These are phyloP conservation scores for Thermoascus crustaceus DNA, from an alignment of 2,329 filamentous ascomycete species.

Conservation along the genomic window DNA sequence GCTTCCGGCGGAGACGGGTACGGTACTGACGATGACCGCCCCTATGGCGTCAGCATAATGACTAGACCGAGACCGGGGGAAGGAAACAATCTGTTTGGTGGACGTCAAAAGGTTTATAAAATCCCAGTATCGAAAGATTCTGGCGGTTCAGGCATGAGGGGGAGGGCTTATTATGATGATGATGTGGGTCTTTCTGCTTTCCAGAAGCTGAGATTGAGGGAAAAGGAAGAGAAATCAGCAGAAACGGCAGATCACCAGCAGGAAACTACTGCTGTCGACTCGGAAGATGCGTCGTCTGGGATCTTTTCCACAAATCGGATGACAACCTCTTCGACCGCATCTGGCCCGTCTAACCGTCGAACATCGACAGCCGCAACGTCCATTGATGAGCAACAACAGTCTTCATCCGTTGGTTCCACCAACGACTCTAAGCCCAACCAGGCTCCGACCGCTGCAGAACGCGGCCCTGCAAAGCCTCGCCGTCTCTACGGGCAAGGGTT, in stretches of 20 bases:
- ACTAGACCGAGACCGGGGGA: constrained; percentile 71
- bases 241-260: constrained; percentile 33
- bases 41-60: constrained; percentile 65
- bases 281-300: constrained; percentile 43
- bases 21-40: constrained; percentile 57
- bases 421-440: constrained; percentile 17
- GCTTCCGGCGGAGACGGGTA: constrained; percentile 53
- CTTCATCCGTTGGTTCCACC: constrained; percentile 10
- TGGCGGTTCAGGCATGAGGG: constrained; percentile 44
- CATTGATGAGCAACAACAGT: constrained; percentile 59
- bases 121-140: constrained; percentile 49
- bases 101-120: constrained; percentile 91
- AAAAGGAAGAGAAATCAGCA: constrained; percentile 42
- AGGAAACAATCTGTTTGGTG: constrained; percentile 89
- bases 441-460: constrained; percentile 44
- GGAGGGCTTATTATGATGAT: constrained; percentile 70
- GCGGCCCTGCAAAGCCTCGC: constrained; percentile 60
- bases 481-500: constrained; percentile 77
- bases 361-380: constrained; percentile 86
- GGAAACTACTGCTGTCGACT: constrained; percentile 32
- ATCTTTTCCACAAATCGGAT: constrained; percentile 69
- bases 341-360: constrained; percentile 59
- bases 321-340: constrained; percentile 76
- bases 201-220: constrained; percentile 57
- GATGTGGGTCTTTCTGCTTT: constrained; percentile 79